phyloP scores from a whole-genome alignment of 2,329 filamentous ascomycete genomes.

The Aspergillus proliferans region DNA sequence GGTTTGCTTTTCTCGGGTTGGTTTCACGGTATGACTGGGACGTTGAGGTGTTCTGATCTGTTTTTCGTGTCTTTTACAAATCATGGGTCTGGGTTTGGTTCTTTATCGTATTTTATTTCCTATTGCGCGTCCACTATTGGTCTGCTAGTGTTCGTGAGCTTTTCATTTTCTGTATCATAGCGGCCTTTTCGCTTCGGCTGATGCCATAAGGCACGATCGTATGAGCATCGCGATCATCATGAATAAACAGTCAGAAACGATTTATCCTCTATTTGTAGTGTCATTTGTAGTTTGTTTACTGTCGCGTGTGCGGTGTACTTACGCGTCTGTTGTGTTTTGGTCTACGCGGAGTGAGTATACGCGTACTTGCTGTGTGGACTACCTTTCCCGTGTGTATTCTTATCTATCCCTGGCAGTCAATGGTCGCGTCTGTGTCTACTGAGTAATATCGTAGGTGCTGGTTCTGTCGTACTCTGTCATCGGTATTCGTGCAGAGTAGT shows the following conservation, averaged over 20 bases:
- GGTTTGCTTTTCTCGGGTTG: constrained; percentile 35
- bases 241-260: constrained; percentile 28
- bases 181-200: constrained; percentile 32
- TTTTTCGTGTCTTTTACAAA: constrained; percentile 20
- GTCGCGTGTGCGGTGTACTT: no score
- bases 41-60: constrained; percentile 40
- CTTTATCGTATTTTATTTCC: constrained; percentile 33
- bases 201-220: constrained; percentile 26
- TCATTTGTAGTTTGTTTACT: not conserved
- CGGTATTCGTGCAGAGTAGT: no score
- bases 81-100: constrained; percentile 41
- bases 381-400: no score
- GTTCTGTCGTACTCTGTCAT: no score
- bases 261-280: not conserved
- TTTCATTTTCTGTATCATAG: constrained; percentile 40
- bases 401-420: no score
- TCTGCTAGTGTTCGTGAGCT: constrained; percentile 34
- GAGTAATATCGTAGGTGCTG: no score
- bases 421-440: no score
- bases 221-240: constrained; percentile 26
- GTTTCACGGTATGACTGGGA: constrained; percentile 39
- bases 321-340: no score
- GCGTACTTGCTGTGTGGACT: no score
- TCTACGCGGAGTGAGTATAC: no score
- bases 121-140: constrained; percentile 34